Conservation (phyloP, 2,329 filamentous ascomycete species). For the Apiospora hydei region DNA sequence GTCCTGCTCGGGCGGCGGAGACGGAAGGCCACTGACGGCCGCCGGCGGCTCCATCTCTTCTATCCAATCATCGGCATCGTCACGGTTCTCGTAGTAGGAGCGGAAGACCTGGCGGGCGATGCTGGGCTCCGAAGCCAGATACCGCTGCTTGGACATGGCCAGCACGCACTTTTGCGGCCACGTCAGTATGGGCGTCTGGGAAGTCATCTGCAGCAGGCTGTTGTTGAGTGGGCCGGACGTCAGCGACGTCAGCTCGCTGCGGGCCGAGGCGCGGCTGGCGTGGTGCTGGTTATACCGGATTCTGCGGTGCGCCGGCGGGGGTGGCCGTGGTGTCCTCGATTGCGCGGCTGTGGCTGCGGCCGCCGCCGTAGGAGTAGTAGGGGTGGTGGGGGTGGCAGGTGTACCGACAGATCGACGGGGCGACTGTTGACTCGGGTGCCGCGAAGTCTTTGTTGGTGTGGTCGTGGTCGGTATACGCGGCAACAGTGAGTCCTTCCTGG, state of each 20-base stretch:
- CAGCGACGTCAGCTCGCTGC: constrained; percentile 7
- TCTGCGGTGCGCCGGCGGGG: background rate
- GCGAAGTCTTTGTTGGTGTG: background rate
- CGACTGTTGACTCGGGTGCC: background rate
- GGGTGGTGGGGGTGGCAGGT: background rate
- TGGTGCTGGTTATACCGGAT: constrained; percentile 9
- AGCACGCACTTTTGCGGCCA: constrained; percentile 38
- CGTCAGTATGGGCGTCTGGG: constrained; percentile 32
- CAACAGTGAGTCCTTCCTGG: background rate
- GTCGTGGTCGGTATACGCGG: background rate
- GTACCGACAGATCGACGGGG: background rate
- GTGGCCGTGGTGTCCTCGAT: background rate
- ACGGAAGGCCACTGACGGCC: constrained; percentile 17
- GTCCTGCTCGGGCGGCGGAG: constrained; percentile 28
- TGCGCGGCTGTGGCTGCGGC: background rate
- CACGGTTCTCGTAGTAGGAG: constrained; percentile 9
- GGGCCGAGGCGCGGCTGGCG: background rate
- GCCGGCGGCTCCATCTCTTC: background rate
- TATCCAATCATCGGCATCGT: background rate
- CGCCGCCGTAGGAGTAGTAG: background rate
- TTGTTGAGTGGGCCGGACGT: constrained; percentile 17
- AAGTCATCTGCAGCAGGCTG: constrained; percentile 25
- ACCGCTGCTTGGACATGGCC: constrained; percentile 42
- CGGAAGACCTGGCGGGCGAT: constrained; percentile 5
- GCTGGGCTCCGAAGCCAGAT: constrained; percentile 30